Conservation (phyloP, 495 filamentous ascomycete genomes). For the Platismatia glauca region DNA sequence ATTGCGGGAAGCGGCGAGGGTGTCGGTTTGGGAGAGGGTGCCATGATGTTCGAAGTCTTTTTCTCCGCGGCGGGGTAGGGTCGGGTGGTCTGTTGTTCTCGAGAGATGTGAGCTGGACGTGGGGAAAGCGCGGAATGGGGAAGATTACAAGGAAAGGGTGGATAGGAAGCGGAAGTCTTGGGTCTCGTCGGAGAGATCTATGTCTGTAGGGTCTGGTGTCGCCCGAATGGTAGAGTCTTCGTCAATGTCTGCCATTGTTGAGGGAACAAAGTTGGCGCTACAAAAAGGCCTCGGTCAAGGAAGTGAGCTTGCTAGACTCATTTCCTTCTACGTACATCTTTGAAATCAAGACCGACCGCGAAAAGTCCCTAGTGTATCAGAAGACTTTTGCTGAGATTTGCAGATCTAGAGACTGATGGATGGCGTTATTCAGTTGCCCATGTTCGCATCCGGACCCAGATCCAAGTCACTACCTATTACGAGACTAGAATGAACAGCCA, state of each 20-base stretch:
- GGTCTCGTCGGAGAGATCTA: constrained; percentile 68
- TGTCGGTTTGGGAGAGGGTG: constrained; percentile 65
- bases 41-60: constrained; percentile 96
- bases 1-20: constrained; percentile 68
- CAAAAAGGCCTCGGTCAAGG: neutral
- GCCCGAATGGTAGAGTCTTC: constrained; percentile 10
- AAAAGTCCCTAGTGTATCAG: no score
- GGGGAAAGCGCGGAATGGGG: neutral
- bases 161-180: constrained; percentile 80
- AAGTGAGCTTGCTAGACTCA: neutral
- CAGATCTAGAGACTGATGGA: no score
- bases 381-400: no score
- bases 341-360: no score
- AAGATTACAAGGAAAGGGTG: constrained; percentile 44
- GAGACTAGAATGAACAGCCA: no score
- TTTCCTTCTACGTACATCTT: no score
- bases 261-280: neutral
- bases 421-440: no score
- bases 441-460: no score
- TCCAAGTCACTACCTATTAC: no score
- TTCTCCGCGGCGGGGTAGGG: constrained; percentile 70
- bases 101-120: neutral
- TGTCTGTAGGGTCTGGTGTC: constrained; percentile 33
- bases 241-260: constrained; percentile 18
- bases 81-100: constrained; percentile 24